These are phyloP conservation scores for Hypericum androsaemum DNA, from an alignment of 345 rosid genomes.

Conservation along the genomic window DNA sequence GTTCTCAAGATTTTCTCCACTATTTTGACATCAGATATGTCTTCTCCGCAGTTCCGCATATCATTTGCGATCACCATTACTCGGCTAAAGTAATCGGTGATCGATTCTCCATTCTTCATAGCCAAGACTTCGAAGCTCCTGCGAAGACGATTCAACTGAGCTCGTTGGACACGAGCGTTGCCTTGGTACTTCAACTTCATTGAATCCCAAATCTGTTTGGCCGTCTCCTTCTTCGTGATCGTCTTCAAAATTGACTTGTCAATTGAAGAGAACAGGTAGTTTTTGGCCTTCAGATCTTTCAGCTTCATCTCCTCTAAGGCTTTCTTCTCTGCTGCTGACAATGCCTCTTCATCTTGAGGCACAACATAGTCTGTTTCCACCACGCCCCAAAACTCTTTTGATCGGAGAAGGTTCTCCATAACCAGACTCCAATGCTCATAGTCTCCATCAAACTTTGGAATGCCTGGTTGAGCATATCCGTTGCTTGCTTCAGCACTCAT, in stretches of 20 bases:
- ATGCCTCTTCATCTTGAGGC: too few species aligned
- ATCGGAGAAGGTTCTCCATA: too few species aligned
- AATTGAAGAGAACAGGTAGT: neutral
- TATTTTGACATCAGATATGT: neutral
- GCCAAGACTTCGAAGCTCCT: neutral
- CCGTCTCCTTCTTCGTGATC: neutral
- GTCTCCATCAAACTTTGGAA: too few species aligned
- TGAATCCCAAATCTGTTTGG: neutral
- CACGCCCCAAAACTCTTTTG: too few species aligned
- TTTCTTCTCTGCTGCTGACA: too few species aligned
- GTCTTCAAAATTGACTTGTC: neutral
- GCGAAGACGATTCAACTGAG: neutral
- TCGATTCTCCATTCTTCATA: neutral
- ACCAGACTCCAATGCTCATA: too few species aligned
- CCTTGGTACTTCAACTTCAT: too few species aligned
- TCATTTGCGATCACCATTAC: neutral
- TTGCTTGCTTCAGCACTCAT: too few species aligned
- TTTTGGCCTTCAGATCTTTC: neutral
- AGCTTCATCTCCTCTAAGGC: too few species aligned
- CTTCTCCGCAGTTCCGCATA: conserved; percentile 1
- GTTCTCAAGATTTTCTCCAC: neutral
- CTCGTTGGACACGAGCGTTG: neutral
- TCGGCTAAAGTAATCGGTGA: neutral
- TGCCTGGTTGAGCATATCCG: too few species aligned
- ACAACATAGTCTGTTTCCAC: too few species aligned